These are phyloP conservation scores for Rozella allomycis DNA, from an alignment of 371 early-diverging fungal genomes.

Conservation along the genomic window DNA sequence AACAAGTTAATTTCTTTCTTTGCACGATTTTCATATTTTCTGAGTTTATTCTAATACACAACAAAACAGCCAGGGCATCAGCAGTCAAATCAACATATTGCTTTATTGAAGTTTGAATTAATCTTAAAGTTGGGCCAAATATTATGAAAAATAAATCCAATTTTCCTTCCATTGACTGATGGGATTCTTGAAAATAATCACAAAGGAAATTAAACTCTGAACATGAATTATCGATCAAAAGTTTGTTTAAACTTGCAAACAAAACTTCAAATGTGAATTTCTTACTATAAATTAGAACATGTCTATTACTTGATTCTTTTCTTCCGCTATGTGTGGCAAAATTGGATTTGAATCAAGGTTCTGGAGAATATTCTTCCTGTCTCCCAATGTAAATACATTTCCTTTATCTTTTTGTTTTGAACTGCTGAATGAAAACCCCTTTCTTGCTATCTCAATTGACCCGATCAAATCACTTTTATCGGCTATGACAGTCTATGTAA, in stretches of 20 bases:
- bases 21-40: constrained; percentile 59
- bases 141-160: constrained; percentile 36
- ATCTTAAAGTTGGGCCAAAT: constrained; percentile 53
- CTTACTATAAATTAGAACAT: constrained; percentile 12
- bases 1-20: constrained; percentile 45
- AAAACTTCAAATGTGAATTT: constrained; percentile 48
- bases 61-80: constrained; percentile 66
- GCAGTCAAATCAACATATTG: constrained; percentile 43
- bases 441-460: constrained; percentile 44
- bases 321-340: constrained; percentile 54
- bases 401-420: constrained; percentile 41
- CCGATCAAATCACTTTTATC: constrained; percentile 65
- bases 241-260: constrained; percentile 59
- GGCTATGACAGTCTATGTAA: constrained; percentile 33
- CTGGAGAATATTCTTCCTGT: constrained; percentile 40
- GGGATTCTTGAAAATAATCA: constrained; percentile 45
- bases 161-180: constrained; percentile 7
- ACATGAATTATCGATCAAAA: constrained; percentile 71
- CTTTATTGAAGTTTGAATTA: constrained; percentile 31
- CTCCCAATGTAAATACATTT: constrained; percentile 49
- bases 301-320: constrained; percentile 28
- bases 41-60: constrained; percentile 64
- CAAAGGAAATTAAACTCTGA: constrained; percentile 70
- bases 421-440: constrained; percentile 20
- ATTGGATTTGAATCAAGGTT: constrained; percentile 47